These are phyloP conservation scores for Candida dubliniensis DNA, from an alignment of 1,139 yeast genomes.

Conservation along the genomic window DNA sequence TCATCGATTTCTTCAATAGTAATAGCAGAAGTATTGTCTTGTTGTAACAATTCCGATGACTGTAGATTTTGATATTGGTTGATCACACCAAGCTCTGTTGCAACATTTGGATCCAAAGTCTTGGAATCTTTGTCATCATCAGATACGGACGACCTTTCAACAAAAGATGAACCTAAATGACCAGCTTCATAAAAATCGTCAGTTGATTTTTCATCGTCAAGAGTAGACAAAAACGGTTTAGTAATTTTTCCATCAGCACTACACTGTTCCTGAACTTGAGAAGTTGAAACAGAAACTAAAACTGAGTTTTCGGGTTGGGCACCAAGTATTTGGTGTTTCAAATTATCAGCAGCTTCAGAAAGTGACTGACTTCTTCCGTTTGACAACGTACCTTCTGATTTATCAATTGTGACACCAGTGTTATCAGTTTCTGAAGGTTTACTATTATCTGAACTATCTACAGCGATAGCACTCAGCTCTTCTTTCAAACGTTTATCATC, in stretches of 20 bases:
- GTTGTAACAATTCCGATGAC: constrained; percentile 13
- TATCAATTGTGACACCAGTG: neutral
- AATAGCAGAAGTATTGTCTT: constrained; percentile 17
- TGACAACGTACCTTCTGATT: neutral
- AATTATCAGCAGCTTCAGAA: neutral
- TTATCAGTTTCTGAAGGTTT: too few relatives aligned
- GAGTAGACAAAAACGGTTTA: constrained; percentile 8
- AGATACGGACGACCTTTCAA: constrained; percentile 3
- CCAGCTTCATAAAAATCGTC: constrained; percentile 2
- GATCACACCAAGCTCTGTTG: constrained; percentile 24
- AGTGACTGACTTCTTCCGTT: neutral
- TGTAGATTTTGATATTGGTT: constrained; percentile 20
- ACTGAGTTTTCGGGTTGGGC: neutral
- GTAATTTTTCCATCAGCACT: constrained; percentile 3
- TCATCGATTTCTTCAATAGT: constrained; percentile 1
- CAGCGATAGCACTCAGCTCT: neutral
- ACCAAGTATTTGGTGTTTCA: neutral
- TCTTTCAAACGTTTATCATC: constrained; percentile 16
- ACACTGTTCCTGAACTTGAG: constrained; percentile 1
- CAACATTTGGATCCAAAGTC: constrained; percentile 11
- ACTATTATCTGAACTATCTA: neutral
- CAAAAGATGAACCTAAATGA: neutral
- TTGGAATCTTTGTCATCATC: constrained; percentile 9
- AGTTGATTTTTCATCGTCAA: constrained; percentile 3
- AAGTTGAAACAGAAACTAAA: constrained; percentile 4